Percentiles rank a stretch among this genome's conserved stretches.
Evolutionary conservation across 2,329 filamentous ascomycete species (phyloP).

Genomic region (Aspergillus melleus): DNA sequence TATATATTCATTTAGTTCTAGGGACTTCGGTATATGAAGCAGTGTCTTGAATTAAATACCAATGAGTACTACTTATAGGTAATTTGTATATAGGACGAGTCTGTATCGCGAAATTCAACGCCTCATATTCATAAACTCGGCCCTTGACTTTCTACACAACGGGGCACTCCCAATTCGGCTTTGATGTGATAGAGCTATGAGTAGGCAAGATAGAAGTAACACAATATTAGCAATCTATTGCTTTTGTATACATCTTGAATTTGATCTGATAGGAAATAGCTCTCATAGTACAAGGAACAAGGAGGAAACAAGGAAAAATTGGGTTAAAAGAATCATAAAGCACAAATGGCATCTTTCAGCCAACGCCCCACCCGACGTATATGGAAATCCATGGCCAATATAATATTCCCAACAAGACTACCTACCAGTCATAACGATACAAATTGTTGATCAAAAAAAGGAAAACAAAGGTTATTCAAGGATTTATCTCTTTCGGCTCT

Average conservation of each 20-base stretch:
- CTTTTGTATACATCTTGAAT: neutral
- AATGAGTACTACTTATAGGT: too few species aligned
- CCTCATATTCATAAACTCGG: too few species aligned
- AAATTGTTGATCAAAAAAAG: constrained; percentile 1
- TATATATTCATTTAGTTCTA: too few species aligned
- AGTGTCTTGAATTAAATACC: too few species aligned
- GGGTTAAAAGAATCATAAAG: constrained; percentile 5
- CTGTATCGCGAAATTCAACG: too few species aligned
- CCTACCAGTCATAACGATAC: constrained; percentile 14
- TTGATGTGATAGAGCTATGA: too few species aligned
- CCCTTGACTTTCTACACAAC: too few species aligned
- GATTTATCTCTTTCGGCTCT: constrained; percentile 51
- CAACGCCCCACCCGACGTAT: constrained; percentile 22
- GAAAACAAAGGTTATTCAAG: neutral
- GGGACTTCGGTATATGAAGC: too few species aligned
- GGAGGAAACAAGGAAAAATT: neutral
- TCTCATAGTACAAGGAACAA: constrained; percentile 9
- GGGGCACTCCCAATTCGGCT: too few species aligned
- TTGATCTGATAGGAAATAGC: constrained; percentile 1
- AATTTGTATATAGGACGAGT: too few species aligned
- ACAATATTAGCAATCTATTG: neutral
- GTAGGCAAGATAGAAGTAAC: neutral
- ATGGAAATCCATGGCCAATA: constrained; percentile 14
- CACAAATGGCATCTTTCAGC: constrained; percentile 19
- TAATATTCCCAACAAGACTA: constrained; percentile 14